Evolutionary conservation across 805 yeast species (phyloP).

Genomic region (Myxozyma mucilagina): DNA sequence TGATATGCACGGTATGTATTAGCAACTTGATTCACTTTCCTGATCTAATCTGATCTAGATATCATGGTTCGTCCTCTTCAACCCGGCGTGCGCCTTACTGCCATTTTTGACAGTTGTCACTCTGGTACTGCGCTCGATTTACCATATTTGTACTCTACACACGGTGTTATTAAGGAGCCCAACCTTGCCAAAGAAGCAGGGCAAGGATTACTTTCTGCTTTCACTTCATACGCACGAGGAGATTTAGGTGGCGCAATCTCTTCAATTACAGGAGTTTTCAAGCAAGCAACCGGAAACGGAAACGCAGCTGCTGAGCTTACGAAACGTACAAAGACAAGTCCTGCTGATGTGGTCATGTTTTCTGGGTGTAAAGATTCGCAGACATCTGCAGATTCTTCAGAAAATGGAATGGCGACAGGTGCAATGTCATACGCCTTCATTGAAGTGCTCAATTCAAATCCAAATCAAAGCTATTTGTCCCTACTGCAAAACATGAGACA

Average conservation of each 20-base stretch:
- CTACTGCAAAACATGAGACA: slow-evolving; percentile 70
- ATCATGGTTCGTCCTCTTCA: slow-evolving; percentile 68
- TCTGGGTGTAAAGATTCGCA: slow-evolving; percentile 85
- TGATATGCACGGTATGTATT: slow-evolving; percentile 53
- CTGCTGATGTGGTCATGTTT: slow-evolving; percentile 74
- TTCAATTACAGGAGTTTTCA: slow-evolving; percentile 44
- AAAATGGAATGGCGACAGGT: slow-evolving; percentile 71
- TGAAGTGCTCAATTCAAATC: slow-evolving; percentile 58
- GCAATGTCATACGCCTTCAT: slow-evolving; percentile 84
- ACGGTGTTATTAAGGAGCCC: slow-evolving; percentile 81
- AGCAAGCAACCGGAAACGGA: slow-evolving; percentile 34
- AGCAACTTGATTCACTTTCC: not conserved
- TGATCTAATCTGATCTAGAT: slow-evolving; percentile 25
- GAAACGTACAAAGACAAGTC: slow-evolving; percentile 59
- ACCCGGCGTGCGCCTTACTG: slow-evolving; percentile 74
- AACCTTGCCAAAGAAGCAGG: slow-evolving; percentile 76
- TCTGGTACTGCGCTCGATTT: slow-evolving; percentile 81
- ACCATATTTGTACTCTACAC: slow-evolving; percentile 78
- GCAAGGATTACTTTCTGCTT: slow-evolving; percentile 59
- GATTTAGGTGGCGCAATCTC: slow-evolving; percentile 52
- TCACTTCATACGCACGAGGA: slow-evolving; percentile 61
- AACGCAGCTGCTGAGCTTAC: slow-evolving; percentile 44
- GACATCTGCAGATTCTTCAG: slow-evolving; percentile 79
- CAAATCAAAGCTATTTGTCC: slow-evolving; percentile 67
- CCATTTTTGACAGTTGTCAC: slow-evolving; percentile 82